These are phyloP conservation scores for Amaranthus palmeri DNA, from an alignment of 148 eudicot genomes.

Conservation along the genomic window DNA sequence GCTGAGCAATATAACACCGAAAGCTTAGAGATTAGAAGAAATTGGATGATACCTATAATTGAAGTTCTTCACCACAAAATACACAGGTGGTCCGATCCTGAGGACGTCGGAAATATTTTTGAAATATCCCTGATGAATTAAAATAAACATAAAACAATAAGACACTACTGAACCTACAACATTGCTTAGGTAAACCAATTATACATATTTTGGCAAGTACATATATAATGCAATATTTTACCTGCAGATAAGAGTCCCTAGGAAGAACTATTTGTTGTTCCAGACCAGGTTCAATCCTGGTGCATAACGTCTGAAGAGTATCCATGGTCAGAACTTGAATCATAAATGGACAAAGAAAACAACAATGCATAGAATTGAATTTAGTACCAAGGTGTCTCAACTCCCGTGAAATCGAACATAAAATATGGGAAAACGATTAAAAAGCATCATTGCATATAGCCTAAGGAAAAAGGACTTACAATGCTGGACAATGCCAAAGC, in stretches of 20 bases:
- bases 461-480: constrained; percentile 43
- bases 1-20: not conserved
- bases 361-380: not conserved
- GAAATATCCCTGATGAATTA: constrained; percentile 67
- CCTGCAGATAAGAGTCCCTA: constrained; percentile 98
- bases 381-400: not conserved
- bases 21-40: constrained; percentile 1
- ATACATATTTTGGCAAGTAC: not conserved
- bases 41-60: constrained; percentile 59
- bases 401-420: not conserved
- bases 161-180: constrained; percentile 4
- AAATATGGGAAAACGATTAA: not conserved
- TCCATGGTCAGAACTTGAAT: constrained; percentile 12
- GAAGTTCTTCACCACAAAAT: constrained; percentile 80
- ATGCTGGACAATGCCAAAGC: constrained; percentile 89
- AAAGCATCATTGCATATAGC: not conserved
- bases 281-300: constrained; percentile 95
- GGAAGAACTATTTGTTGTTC: constrained; percentile 99
- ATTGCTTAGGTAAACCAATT: not conserved
- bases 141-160: not conserved
- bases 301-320: constrained; percentile 70
- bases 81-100: constrained; percentile 89
- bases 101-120: constrained; percentile 66
- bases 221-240: constrained; percentile 18
- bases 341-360: not conserved